Conservation (phyloP, 805 yeast species). For the Lachancea waltii region DNA sequence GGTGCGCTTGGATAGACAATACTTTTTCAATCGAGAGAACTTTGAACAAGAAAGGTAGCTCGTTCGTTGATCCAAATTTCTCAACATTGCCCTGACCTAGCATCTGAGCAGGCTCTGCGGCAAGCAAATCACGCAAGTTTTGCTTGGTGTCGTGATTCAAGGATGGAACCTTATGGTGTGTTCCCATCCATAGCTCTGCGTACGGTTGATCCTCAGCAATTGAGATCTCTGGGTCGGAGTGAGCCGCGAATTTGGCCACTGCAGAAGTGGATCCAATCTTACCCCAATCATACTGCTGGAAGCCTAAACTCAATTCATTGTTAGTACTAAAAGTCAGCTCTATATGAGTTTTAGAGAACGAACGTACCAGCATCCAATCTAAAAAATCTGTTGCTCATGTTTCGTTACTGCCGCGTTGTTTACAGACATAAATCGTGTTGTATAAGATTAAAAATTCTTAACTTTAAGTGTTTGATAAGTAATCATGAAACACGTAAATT, state of each 20-base stretch:
- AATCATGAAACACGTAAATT: constrained; percentile 3
- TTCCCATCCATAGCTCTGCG: constrained; percentile 99
- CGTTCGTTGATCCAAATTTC: constrained; percentile 62
- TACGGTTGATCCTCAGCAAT: constrained; percentile 78
- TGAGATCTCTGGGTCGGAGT: constrained; percentile 52
- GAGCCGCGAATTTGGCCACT: constrained; percentile 80
- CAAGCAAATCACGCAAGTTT: constrained; percentile 61
- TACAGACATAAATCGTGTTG: background rate
- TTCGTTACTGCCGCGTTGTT: constrained; percentile 8
- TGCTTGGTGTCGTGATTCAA: constrained; percentile 46
- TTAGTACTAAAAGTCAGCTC: background rate
- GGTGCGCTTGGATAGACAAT: constrained; percentile 94
- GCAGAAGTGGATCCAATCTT: constrained; percentile 79
- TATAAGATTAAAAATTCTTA: no score
- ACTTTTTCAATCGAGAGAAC: constrained; percentile 91
- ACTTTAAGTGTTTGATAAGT: background rate
- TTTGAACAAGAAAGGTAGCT: constrained; percentile 88
- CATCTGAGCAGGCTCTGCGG: constrained; percentile 47
- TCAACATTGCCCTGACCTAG: constrained; percentile 54
- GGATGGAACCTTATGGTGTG: constrained; percentile 90
- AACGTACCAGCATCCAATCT: constrained; percentile 38
- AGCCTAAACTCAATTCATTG: constrained; percentile 37
- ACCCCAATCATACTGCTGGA: constrained; percentile 83
- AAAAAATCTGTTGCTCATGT: constrained; percentile 32
- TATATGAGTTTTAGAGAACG: background rate